Evolutionary conservation across 2,329 filamentous ascomycete species (phyloP).

Genomic region (Cercospora citrullina): DNA sequence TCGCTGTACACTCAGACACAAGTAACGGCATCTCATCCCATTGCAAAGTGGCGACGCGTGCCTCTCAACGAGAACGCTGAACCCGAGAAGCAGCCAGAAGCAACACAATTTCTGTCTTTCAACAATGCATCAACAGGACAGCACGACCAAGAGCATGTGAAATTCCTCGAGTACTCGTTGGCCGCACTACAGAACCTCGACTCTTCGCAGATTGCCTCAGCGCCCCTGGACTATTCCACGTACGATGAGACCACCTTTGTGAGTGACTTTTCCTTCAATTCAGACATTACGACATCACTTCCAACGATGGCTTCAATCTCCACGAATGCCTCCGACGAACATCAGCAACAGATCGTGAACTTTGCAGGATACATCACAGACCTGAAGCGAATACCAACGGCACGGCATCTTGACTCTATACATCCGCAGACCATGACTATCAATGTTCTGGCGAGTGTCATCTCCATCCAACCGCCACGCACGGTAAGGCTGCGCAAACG

Average conservation of each 20-base stretch:
- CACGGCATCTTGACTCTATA: conserved; percentile 64
- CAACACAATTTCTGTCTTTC: conserved; percentile 36
- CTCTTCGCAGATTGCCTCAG: conserved; percentile 58
- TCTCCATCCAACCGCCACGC: conserved; percentile 68
- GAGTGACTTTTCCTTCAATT: conserved; percentile 40
- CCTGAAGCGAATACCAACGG: conserved; percentile 69
- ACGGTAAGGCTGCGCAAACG: conserved; percentile 63
- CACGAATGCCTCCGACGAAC: conserved; percentile 10
- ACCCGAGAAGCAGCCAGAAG: conserved; percentile 9
- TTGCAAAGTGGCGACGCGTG: conserved; percentile 34
- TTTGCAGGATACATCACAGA: conserved; percentile 57
- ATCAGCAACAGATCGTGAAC: conserved; percentile 34
- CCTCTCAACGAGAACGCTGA: conserved; percentile 10
- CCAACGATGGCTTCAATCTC: conserved; percentile 22
- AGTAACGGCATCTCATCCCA: conserved; percentile 16
- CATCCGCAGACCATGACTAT: conserved; percentile 78
- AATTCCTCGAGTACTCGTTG: conserved; percentile 79
- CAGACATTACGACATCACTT: conserved; percentile 27
- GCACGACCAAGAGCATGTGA: conserved; percentile 43
- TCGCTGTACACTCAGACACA: neutral
- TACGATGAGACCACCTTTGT: conserved; percentile 41
- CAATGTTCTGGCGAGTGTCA: conserved; percentile 77
- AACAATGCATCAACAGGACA: conserved; percentile 5
- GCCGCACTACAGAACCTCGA: conserved; percentile 65
- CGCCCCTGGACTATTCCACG: conserved; percentile 28